Evolutionary conservation across 257 asterid species (phyloP), one percentile per base, ranked within the genome.

Genomic region (Paraleonurus japonicus): DNA sequence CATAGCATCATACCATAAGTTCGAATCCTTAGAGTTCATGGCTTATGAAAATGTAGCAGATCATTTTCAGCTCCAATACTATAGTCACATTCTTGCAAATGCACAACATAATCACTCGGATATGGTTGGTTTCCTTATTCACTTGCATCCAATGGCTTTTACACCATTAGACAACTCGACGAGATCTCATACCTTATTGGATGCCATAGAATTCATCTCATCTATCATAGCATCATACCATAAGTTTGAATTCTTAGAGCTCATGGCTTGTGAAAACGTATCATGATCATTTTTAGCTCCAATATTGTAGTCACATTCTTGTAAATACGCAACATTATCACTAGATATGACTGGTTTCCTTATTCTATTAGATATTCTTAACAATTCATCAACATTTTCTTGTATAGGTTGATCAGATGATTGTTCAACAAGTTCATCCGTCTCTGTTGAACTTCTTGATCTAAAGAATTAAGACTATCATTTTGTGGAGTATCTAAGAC

Each of bases 281-380:
- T 69, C 26, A 8, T 50, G 30, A 67, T 67, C 12, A 67, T 67
- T 50, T 50, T 67, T 12, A 9, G 59, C 75, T 70, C 58, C 60
- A 15, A 73, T 28, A 30, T 53, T 53, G 22, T 51, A 41, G 59
- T 33, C 72, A 24, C 7, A 7, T 12, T 70, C 67, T 24, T 60
- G 58, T 0, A 70, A 30, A 41, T 70, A 58, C 20, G 26, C 59
- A 7, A 13, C 20, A 58, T 58, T 39, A 15, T 66, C 69, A 66
- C 67, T 47, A 13, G 61, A 4, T 1, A 57, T 27, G 2, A 62
- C 20, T 57, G 69, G 11, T 16, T 12, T 74, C 17, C 7, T 74
- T 17, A 4, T 2, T 58, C 73, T 57, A n/a, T 19, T 55, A 28
- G 54, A 66, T 67, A 61, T 55, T 20, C 73, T 66, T 43, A 17